phyloP scores from a whole-genome alignment of 331 rosid species.

The Malus hybrid region DNA sequence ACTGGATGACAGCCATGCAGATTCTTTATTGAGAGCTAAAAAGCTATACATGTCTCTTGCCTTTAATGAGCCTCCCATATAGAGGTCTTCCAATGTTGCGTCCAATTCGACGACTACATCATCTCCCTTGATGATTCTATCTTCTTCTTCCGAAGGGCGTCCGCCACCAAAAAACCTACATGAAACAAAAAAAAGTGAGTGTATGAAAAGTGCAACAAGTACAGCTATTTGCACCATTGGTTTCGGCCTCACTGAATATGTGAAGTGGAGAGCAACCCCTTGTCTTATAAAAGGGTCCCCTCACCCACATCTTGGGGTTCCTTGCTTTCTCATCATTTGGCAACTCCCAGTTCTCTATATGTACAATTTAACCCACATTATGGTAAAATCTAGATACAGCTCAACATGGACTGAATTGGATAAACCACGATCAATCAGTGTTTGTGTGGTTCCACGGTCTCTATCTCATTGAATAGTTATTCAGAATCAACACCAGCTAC shows the following conservation, averaged over 20 bases:
- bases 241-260: background rate
- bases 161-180: slow-evolving; percentile 54
- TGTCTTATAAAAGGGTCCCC: background rate
- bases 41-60: slow-evolving; percentile 21
- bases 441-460: background rate
- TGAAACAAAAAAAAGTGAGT: background rate
- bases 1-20: background rate
- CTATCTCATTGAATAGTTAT: background rate
- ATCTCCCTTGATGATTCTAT: slow-evolving; percentile 66
- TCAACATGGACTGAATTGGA: background rate
- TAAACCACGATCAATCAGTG: background rate
- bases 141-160: slow-evolving; percentile 66
- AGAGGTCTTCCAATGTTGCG: slow-evolving; percentile 76
- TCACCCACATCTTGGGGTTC: background rate
- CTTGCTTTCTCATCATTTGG: background rate
- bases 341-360: background rate
- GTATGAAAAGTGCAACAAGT: background rate
- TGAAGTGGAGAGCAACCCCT: background rate
- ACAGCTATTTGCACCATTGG: background rate
- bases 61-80: slow-evolving; percentile 89
- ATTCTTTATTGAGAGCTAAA: background rate
- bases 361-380: background rate
- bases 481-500: background rate
- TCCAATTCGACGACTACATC: slow-evolving; percentile 75
- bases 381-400: background rate